Conservation (phyloP, 2,329 filamentous ascomycete genomes). For the Lachnellula suecica region DNA sequence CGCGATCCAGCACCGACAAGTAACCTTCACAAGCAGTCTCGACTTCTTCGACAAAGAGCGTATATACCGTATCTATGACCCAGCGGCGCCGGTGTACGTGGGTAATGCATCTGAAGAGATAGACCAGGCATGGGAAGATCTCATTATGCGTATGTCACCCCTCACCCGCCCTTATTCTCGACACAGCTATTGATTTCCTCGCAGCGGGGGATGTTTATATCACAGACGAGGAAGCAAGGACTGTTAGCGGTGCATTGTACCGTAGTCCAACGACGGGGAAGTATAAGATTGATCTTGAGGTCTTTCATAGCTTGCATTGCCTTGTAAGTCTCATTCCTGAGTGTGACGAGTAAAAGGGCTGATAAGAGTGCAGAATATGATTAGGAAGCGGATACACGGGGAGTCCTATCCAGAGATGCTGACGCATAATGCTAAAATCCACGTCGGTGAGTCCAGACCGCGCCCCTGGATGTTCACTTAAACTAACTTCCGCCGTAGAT, state of each 20-base stretch:
- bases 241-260: neutral
- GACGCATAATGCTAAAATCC: neutral
- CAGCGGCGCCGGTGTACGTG: neutral
- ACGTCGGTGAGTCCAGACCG: slow-evolving; percentile 1
- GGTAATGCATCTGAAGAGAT: neutral
- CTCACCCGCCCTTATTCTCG: neutral
- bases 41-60: neutral
- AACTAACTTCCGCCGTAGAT: neutral
- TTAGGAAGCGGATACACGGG: slow-evolving; percentile 2
- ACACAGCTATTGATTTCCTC: neutral
- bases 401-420: slow-evolving; percentile 4
- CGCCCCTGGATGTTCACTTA: neutral
- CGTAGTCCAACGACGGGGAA: neutral
- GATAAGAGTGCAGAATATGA: neutral
- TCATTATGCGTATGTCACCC: neutral
- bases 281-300: neutral
- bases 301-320: neutral
- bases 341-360: neutral
- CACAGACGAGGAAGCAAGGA: neutral
- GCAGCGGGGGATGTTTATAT: neutral
- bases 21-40: slow-evolving; percentile 1
- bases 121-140: neutral
- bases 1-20: neutral
- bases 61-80: neutral
- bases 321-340: neutral